These are phyloP conservation scores for Boletus calvinii DNA, from an alignment of 1,284 basidiomycete genomes.

Conservation along the genomic window DNA sequence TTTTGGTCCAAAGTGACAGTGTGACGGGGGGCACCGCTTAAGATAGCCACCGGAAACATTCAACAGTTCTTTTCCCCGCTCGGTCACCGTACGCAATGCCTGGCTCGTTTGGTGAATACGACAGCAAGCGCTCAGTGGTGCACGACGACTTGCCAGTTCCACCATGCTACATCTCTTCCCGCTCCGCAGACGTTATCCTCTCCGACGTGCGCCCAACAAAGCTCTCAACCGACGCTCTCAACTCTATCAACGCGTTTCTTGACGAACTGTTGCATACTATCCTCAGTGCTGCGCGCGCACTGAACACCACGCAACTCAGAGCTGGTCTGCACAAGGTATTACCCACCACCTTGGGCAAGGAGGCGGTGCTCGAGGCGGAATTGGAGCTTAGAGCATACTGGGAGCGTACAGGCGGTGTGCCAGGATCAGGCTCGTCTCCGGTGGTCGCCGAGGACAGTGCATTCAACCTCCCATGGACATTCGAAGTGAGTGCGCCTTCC, in stretches of 20 bases:
- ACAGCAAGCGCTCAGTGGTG: constrained; percentile 8
- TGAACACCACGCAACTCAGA: constrained; percentile 75
- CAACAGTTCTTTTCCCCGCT: constrained; percentile 4
- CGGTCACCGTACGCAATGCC: constrained; percentile 20
- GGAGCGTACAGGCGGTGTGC: constrained; percentile 58
- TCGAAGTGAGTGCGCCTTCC: constrained; percentile 56
- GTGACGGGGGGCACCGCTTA: constrained; percentile 24
- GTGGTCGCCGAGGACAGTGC: constrained; percentile 46
- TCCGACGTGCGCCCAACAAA: constrained; percentile 89
- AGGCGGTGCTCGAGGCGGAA: constrained; percentile 90
- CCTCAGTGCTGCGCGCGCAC: constrained; percentile 67
- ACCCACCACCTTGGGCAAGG: constrained; percentile 79
- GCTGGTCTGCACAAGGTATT: constrained; percentile 70
- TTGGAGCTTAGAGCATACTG: constrained; percentile 85
- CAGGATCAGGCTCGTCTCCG: constrained; percentile 35
- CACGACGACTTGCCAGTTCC: constrained; percentile 35
- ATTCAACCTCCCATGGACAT: constrained; percentile 71
- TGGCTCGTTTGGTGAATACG: constrained; percentile 21
- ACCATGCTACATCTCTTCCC: constrained; percentile 72
- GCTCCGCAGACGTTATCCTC: constrained; percentile 85
- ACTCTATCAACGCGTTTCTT: constrained; percentile 78
- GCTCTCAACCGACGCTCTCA: constrained; percentile 71
- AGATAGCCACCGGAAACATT: constrained; percentile 16
- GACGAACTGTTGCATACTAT: constrained; percentile 85
- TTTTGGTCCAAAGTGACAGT: constrained; percentile 7